These are phyloP conservation scores for Aspergillus taichungensis DNA, from an alignment of 495 filamentous ascomycete genomes.

Conservation along the genomic window DNA sequence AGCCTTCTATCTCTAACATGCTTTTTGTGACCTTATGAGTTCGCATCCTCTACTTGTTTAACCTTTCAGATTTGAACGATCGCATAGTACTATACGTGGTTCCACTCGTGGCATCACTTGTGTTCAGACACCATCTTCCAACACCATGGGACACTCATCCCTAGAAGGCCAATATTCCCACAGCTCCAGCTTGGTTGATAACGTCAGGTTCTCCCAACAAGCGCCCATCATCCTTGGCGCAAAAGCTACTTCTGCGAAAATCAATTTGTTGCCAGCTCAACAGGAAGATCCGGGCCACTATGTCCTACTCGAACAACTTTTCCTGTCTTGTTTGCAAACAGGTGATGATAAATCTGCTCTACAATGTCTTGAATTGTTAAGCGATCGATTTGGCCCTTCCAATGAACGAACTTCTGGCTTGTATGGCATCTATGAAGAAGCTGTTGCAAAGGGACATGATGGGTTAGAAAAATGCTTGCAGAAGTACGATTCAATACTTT, in stretches of 20 bases:
- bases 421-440: slow-evolving; percentile 76
- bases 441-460: slow-evolving; percentile 54
- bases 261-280: slow-evolving; percentile 45
- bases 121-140: neutral
- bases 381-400: slow-evolving; percentile 65
- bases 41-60: too few relatives aligned
- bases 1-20: too few relatives aligned
- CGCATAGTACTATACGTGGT: too few relatives aligned
- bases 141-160: slow-evolving; percentile 12
- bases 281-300: slow-evolving; percentile 69
- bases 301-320: slow-evolving; percentile 73
- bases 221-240: slow-evolving; percentile 58
- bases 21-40: too few relatives aligned
- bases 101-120: too few relatives aligned
- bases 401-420: slow-evolving; percentile 82
- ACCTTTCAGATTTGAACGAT: too few relatives aligned
- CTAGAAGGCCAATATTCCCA: slow-evolving; percentile 9
- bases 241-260: slow-evolving; percentile 34
- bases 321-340: slow-evolving; percentile 76
- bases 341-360: slow-evolving; percentile 73
- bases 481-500: slow-evolving; percentile 67
- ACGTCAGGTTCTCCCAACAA: slow-evolving; percentile 68
- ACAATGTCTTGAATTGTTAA: slow-evolving; percentile 62
- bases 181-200: slow-evolving; percentile 35
- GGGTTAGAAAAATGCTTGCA: slow-evolving; percentile 59